These are phyloP conservation scores for Pichia kluyveri DNA, from an alignment of 805 yeast species.

Conservation along the genomic window DNA sequence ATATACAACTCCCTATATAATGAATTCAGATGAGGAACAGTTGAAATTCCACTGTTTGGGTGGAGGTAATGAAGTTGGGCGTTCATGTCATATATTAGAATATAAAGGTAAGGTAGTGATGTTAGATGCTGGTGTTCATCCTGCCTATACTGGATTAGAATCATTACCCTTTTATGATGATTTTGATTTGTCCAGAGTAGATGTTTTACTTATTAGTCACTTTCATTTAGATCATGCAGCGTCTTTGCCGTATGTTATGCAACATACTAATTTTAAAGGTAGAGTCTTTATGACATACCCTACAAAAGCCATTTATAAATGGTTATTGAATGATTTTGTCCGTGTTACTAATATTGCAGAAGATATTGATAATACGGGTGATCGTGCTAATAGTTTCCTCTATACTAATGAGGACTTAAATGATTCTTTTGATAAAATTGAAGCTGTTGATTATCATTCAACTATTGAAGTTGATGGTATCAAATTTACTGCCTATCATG, in stretches of 20 bases:
- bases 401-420: conserved; percentile 88
- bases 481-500: conserved; percentile 94
- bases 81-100: conserved; percentile 88
- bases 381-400: conserved; percentile 34
- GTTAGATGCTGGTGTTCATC: conserved; percentile 98
- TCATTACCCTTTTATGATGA: conserved; percentile 95
- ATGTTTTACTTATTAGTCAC: conserved; percentile 80
- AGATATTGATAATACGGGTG: conserved; percentile 34
- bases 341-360: conserved; percentile 65
- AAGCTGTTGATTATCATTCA: conserved; percentile 91
- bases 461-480: conserved; percentile 92
- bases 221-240: conserved; percentile 99
- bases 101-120: conserved; percentile 91
- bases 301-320: conserved; percentile 93
- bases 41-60: conserved; percentile 83
- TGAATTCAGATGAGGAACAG: conserved; percentile 18
- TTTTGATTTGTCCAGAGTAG: conserved; percentile 81
- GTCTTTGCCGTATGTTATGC: conserved; percentile 95
- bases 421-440: conserved; percentile 81
- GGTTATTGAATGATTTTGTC: conserved; percentile 92
- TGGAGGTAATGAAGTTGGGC: conserved; percentile 97
- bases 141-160: conserved; percentile 83
- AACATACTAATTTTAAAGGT: conserved; percentile 88
- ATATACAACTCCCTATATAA: not conserved
- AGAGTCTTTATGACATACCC: conserved; percentile 99